Base-by-base conservation (phyloP, 371 early-diverging fungal genomes). In the Apophysomyces trapeziformis region DNA sequence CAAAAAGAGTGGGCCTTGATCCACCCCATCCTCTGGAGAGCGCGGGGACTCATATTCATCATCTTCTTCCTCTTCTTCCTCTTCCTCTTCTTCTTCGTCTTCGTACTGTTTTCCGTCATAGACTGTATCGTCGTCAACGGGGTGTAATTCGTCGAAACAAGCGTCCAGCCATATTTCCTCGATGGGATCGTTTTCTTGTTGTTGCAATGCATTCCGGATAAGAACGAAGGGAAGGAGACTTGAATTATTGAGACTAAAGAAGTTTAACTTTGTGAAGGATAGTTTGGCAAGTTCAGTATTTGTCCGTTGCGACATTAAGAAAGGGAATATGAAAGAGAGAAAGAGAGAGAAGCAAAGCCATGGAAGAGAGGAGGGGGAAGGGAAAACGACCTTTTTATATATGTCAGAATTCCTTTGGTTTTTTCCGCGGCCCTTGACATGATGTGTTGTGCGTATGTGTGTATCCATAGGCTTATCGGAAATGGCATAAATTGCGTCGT, bases 121-220 rank as follows among this genome's bases (percentile, higher is more conserved):
- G n/a, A 47, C 11, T 35, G 16, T 44, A 21, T 68, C 61, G 16
- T 68, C 61, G n/a, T 64, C 64, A 37, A 38, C 8, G 26, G 45
- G 35, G 32, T 62, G 36, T 38, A 63, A 21, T n/a, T 69, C 58
- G 44, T 69, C 65, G 60, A 69, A 69, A 14, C 69, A 69, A 26
- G 69, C 69, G 35, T 69, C 65, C 9, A 69, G 61, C 69, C 69
- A 69, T 38, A 13, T 61, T 14, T 69, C 64, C 58, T 69, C 68
- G 39, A 47, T 36, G 43, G 36, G 50, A 35, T 65, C 46, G 5
- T 59, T 47, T 46, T 65, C 37, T 11, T 66, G 56, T 54, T 43
- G 58, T 32, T 64, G 57, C 11, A 69, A 38, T 12, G 69, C 63
- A 50, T 69, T 69, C 11, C 69, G 56, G 36, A 69, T 65, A 47